These are phyloP conservation scores for Candida boleticola DNA, from an alignment of 805 yeast species.

Conservation along the genomic window DNA sequence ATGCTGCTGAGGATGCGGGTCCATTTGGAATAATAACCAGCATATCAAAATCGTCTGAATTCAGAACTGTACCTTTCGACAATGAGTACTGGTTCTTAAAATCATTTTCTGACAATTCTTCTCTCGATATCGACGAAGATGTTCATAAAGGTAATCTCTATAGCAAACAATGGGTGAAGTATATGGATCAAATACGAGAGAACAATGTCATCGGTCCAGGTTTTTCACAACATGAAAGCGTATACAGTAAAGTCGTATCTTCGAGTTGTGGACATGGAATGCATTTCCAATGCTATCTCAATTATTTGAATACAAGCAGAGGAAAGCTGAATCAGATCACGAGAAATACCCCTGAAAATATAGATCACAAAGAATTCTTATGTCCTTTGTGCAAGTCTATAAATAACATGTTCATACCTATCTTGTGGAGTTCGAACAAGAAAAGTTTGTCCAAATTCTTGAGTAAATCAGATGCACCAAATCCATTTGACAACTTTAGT, in stretches of 20 bases:
- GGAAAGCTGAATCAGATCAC: slow-evolving; percentile 69
- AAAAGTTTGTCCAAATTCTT: slow-evolving; percentile 24
- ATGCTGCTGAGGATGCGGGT: slow-evolving; percentile 62
- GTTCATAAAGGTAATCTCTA: slow-evolving; percentile 14
- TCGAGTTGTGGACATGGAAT: slow-evolving; percentile 93
- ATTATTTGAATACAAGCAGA: slow-evolving; percentile 56
- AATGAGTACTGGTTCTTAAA: slow-evolving; percentile 64
- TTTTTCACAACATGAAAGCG: slow-evolving; percentile 44
- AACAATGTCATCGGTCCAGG: slow-evolving; percentile 67
- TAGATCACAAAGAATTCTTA: slow-evolving; percentile 66
- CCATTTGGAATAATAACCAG: slow-evolving; percentile 75
- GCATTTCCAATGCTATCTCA: slow-evolving; percentile 75
- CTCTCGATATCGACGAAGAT: slow-evolving; percentile 35
- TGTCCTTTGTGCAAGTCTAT: slow-evolving; percentile 92
- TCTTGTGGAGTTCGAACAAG: slow-evolving; percentile 55
- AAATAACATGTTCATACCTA: slow-evolving; percentile 80
- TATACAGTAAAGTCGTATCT: slow-evolving; percentile 48
- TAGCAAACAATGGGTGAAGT: slow-evolving; percentile 35
- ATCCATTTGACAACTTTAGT: slow-evolving; percentile 16
- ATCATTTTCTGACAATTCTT: slow-evolving; percentile 51
- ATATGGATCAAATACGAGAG: slow-evolving; percentile 34
- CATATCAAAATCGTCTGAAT: slow-evolving; percentile 55
- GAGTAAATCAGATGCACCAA: slow-evolving; percentile 3
- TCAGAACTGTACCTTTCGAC: slow-evolving; percentile 62
- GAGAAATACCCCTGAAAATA: slow-evolving; percentile 75